phyloP scores from a whole-genome alignment of 108 stramenopile species.

The Pinguiococcus pyrenoidosus region DNA sequence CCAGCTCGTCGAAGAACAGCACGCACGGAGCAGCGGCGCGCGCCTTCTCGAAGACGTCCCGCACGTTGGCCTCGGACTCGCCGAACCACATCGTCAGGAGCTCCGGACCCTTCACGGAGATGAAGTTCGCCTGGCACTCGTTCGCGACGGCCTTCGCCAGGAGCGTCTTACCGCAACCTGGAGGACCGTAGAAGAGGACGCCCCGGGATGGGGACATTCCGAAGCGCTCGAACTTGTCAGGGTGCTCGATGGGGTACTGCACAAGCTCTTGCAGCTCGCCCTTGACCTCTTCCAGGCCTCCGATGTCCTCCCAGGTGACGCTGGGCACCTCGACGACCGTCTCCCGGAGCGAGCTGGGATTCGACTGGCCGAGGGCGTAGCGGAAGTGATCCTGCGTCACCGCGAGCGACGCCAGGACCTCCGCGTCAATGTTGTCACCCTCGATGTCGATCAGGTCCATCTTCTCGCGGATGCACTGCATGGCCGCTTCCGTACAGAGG shows the following conservation, averaged over 20 bases:
- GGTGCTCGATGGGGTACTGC: conserved; percentile 99
- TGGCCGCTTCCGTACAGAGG: conserved; percentile 98
- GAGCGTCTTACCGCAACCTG: conserved; percentile 99
- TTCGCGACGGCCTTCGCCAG: conserved; percentile 99
- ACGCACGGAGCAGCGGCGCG: conserved; percentile 97
- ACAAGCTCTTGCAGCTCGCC: conserved; percentile 99
- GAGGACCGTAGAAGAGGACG: conserved; percentile 99
- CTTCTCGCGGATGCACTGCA: conserved; percentile 99
- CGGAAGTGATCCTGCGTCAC: conserved; percentile 96
- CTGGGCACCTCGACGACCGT: conserved; percentile 85
- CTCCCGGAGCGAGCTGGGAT: conserved; percentile 93
- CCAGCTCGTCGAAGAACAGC: conserved; percentile 99
- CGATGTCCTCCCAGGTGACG: conserved; percentile 96
- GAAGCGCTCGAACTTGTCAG: conserved; percentile 91
- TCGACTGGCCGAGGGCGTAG: conserved; percentile 83
- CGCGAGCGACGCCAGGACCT: conserved; percentile 95
- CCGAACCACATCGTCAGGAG: conserved; percentile 99
- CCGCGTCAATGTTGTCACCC: conserved; percentile 96
- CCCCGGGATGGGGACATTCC: conserved; percentile 95
- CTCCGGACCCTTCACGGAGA: conserved; percentile 97
- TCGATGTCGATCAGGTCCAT: conserved; percentile 99
- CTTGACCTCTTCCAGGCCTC: conserved; percentile 71
- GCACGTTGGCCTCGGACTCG: conserved; percentile 98
- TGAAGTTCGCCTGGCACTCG: conserved; percentile 98
- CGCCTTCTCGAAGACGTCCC: conserved; percentile 99